These are phyloP conservation scores for Hansenula sp. DNA, from an alignment of 1,139 yeast species.

Conservation along the genomic window DNA sequence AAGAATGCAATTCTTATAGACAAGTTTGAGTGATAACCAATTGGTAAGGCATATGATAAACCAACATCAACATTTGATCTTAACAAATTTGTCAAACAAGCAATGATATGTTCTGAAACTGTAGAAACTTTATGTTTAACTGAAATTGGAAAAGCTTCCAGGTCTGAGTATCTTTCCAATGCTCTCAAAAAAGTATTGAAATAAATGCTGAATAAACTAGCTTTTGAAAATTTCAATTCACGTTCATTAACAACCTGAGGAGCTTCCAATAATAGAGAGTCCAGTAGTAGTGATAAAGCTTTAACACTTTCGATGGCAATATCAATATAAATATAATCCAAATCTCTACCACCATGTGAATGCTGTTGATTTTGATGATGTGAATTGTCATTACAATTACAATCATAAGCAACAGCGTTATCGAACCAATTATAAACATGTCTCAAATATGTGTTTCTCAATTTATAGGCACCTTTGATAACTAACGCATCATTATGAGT, in stretches of 20 bases:
- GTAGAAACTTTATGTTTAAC: conserved; percentile 49
- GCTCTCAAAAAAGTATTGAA: conserved; percentile 70
- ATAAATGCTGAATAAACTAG: conserved; percentile 65
- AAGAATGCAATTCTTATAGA: conserved; percentile 69
- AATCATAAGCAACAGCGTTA: conserved; percentile 35
- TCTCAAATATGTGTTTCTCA: conserved; percentile 60
- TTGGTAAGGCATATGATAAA: conserved; percentile 68
- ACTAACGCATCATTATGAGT: conserved; percentile 37
- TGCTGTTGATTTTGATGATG: conserved; percentile 25
- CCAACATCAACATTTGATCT: conserved; percentile 78
- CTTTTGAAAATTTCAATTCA: conserved; percentile 55
- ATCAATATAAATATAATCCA: conserved; percentile 56
- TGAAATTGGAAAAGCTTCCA: conserved; percentile 30
- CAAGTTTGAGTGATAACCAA: conserved; percentile 70
- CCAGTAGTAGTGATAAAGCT: conserved; percentile 52
- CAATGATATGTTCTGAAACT: conserved; percentile 64
- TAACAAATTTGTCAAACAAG: conserved; percentile 63
- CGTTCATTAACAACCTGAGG: conserved; percentile 57
- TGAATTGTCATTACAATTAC: conserved; percentile 27
- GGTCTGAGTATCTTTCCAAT: conserved; percentile 52
- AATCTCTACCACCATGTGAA: conserved; percentile 35
- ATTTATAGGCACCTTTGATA: conserved; percentile 51
- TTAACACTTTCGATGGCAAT: conserved; percentile 64
- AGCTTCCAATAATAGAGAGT: conserved; percentile 54
- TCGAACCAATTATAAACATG: conserved; percentile 68